Percentiles rank a stretch among this genome's conserved stretches.
These are phyloP conservation scores for Orbilia blumenaviensis DNA, from an alignment of 2,329 filamentous ascomycete genomes.

Conservation along the genomic window DNA sequence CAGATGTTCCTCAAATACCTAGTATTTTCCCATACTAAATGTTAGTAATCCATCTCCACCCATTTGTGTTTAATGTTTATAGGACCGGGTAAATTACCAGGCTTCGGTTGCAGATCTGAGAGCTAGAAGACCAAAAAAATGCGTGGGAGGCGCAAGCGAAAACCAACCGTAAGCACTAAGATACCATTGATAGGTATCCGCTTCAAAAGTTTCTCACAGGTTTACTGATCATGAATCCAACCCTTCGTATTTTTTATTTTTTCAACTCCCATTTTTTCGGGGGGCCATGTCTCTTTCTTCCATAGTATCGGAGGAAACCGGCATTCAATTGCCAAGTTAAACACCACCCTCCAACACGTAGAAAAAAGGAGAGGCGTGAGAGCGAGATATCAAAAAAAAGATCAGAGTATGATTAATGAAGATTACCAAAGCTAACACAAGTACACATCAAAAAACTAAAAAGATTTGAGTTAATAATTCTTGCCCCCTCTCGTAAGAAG, in stretches of 20 bases:
- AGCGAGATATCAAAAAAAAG: neutral
- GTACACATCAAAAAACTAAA: no score
- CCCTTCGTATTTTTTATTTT: neutral
- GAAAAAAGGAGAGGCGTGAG: neutral
- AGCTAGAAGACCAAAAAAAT: no score
- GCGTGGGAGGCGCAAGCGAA: conserved; percentile 40
- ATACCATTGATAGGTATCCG: conserved; percentile 44
- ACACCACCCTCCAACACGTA: neutral
- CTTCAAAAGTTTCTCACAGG: neutral
- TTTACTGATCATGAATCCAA: conserved; percentile 48
- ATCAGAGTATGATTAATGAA: conserved; percentile 1
- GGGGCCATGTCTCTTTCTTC: neutral
- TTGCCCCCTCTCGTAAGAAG: neutral
- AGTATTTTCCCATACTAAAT: neutral
- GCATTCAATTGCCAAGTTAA: neutral
- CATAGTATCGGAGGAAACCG: neutral
- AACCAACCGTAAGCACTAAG: conserved; percentile 33
- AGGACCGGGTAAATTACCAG: conserved; percentile 34
- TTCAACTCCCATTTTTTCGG: no score
- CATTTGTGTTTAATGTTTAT: neutral
- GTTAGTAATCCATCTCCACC: neutral
- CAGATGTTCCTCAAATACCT: no score
- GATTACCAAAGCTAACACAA: neutral
- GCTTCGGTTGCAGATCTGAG: conserved; percentile 4
- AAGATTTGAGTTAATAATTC: neutral